A percentile compares a stretch with the other conserved stretches of the same genome.
Evolutionary conservation across 75 land plant species (phyloP).

Genomic region (Larix kaempferi): DNA sequence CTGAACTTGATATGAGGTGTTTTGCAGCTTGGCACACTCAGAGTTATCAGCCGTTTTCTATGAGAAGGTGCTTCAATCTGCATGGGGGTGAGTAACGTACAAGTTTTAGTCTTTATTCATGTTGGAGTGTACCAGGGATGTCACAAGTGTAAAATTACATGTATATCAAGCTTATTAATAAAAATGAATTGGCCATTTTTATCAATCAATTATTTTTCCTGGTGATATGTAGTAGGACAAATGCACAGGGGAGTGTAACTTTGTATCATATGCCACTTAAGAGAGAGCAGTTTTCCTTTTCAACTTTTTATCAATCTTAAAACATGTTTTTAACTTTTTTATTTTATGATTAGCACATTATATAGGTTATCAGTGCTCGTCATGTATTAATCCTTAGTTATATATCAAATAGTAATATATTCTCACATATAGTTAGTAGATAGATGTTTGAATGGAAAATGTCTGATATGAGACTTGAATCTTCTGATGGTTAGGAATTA

Average conservation of each 20-base stretch:
- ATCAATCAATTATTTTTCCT: background rate
- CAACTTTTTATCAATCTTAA: background rate
- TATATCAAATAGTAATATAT: too few relatives aligned
- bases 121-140: background rate
- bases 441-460: too few relatives aligned
- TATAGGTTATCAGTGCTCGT: too few relatives aligned
- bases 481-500: too few relatives aligned
- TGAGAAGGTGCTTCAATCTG: constrained; percentile 82
- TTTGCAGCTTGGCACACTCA: constrained; percentile 92
- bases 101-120: background rate
- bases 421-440: too few relatives aligned
- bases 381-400: too few relatives aligned
- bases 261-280: background rate
- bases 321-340: background rate
- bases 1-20: background rate
- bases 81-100: constrained; percentile 73
- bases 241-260: constrained; percentile 1
- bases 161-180: background rate
- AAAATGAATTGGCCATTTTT: background rate
- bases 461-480: too few relatives aligned
- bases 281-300: background rate
- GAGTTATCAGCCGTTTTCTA: constrained; percentile 95
- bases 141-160: background rate
- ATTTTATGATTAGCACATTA: background rate
- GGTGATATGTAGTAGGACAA: background rate